Base-by-base conservation (phyloP, 2,329 filamentous ascomycete species). In the Exophiala viscosa region DNA sequence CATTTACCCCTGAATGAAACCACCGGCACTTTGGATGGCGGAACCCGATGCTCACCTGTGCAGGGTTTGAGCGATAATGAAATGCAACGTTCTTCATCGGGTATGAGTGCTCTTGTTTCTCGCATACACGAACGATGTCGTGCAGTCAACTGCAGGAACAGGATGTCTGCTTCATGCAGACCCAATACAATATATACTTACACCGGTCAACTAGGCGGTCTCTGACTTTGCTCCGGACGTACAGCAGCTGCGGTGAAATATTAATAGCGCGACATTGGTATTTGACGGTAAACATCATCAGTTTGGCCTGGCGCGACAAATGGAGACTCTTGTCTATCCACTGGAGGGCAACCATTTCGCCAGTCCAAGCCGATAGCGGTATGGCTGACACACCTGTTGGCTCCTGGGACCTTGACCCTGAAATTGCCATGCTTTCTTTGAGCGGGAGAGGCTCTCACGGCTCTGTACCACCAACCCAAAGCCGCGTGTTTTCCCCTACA, bases 391-490 rank as follows among this genome's bases (percentile, higher is more conserved):
- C 51, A 45, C 48, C 35, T 41, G 38, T 20, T 31, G 44, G 40
- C 38, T 50, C 56, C 49, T 50, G 43, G 50, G 50, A 38, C 47
- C 20, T 52, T 53, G 52, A 43, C 38, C 36, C 49, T 55, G 44
- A 58, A 52, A 58, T 55, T 58, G 56, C 49, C 44, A 40, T 47
- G 41, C 20, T 34, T 38, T 33, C 40, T 35, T 45, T 44, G 28
- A 35, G 17, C 32, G 14, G 53, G 44, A 34, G 39, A 34, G 32
- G 45, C 17, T 32, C 41, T 54, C 28, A 54, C 48, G 38, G 45
- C 35, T 35, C 48, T 36, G 49, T 49, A 38, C 48, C 32, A 44
- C 23, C 20, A 42, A 15, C 39, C 14, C 53, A 17, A 33, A 32
- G 53, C 53, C 49, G 48, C 33, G 44, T 47, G 44, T 28, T 5